These are phyloP conservation scores for Penicillium sp. DNA, from an alignment of 2,329 filamentous ascomycete species.

Conservation along the genomic window DNA sequence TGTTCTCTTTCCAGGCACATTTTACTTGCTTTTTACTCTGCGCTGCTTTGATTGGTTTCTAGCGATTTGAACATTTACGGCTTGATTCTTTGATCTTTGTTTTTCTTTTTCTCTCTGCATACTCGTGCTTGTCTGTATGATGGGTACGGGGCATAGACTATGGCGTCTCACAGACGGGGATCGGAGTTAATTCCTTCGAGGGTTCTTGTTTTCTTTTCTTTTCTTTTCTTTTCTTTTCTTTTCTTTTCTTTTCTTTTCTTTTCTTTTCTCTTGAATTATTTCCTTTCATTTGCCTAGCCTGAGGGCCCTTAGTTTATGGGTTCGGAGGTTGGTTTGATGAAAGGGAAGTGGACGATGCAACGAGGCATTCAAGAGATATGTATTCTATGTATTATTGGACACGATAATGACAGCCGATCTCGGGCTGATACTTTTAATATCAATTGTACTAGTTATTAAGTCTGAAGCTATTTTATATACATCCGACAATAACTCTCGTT, in stretches of 20 bases:
- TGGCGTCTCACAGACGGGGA: conserved; percentile 24
- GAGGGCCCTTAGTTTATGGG: neutral
- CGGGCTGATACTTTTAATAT: conserved; percentile 7
- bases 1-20: conserved; percentile 7
- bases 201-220: neutral
- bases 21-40: neutral
- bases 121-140: conserved; percentile 3
- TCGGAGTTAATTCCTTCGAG: conserved; percentile 16
- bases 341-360: conserved; percentile 14
- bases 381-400: conserved; percentile 28
- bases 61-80: conserved; percentile 8
- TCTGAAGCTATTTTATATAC: neutral
- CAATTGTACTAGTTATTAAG: neutral
- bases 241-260: conserved; percentile 12
- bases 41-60: neutral
- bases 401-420: conserved; percentile 11
- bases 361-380: conserved; percentile 22
- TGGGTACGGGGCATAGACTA: conserved; percentile 25
- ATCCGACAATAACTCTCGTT: too few species aligned
- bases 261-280: conserved; percentile 8
- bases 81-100: neutral
- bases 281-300: neutral
- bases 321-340: neutral
- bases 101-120: neutral
- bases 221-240: conserved; percentile 8